phyloP scores from a whole-genome alignment of 441 rosid genomes.

The Breynia disticha region DNA sequence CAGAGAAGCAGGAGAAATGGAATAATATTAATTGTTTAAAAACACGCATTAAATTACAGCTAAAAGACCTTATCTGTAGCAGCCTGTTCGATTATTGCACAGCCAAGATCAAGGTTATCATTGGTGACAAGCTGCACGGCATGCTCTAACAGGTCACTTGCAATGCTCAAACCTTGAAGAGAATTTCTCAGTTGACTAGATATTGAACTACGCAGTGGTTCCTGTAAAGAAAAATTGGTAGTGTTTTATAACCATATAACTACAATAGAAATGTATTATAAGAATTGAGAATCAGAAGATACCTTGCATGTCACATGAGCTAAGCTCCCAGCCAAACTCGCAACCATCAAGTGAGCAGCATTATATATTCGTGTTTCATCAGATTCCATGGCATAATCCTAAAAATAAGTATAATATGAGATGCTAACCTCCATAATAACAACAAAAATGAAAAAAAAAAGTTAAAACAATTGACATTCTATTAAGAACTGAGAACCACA shows the following conservation, averaged over 20 bases:
- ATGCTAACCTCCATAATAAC: background rate
- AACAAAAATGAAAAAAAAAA: background rate
- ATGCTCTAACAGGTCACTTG: constrained; percentile 72
- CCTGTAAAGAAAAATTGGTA: constrained; percentile 39
- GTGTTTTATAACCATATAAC: background rate
- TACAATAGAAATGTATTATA: background rate
- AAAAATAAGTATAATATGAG: constrained; percentile 3
- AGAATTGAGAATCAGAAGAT: constrained; percentile 8
- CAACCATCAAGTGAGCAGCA: constrained; percentile 99
- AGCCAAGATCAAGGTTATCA: constrained; percentile 98
- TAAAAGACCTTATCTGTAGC: constrained; percentile 81
- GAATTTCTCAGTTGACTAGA: constrained; percentile 77
- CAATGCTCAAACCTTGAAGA: constrained; percentile 55
- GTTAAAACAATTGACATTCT: background rate
- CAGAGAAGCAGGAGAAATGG: background rate
- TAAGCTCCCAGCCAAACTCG: constrained; percentile 94
- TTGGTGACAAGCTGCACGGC: constrained; percentile 95
- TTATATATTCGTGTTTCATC: constrained; percentile 88
- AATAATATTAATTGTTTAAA: no score
- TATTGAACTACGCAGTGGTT: constrained; percentile 86
- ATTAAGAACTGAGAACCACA: background rate
- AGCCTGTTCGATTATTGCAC: constrained; percentile 97
- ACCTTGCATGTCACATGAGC: constrained; percentile 99
- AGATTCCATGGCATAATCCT: constrained; percentile 93
- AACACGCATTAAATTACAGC: no score